A percentile compares a stretch with the other conserved stretches of the same genome.
Evolutionary conservation across 2,329 filamentous ascomycete species (phyloP).

Genomic region (Coniochaeta sp.): DNA sequence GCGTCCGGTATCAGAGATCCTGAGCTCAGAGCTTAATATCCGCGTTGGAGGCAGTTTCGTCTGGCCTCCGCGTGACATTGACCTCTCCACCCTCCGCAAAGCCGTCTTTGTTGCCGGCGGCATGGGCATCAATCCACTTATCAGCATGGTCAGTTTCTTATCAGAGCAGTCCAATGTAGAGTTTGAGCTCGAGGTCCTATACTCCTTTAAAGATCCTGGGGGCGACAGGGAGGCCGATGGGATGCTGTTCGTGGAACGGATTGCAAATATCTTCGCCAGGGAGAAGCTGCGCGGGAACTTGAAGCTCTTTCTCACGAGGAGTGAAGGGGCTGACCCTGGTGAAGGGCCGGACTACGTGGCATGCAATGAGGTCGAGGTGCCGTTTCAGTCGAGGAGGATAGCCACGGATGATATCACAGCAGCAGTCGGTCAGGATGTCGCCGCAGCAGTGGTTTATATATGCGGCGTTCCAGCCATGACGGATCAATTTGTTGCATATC

Average conservation of each 20-base stretch:
- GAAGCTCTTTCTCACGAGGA: slow-evolving; percentile 38
- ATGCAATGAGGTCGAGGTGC: slow-evolving; percentile 15
- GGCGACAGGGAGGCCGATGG: slow-evolving; percentile 17
- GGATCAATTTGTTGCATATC: slow-evolving; percentile 50
- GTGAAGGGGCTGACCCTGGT: slow-evolving; percentile 12
- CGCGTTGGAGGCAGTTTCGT: slow-evolving; percentile 76
- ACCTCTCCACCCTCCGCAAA: slow-evolving; percentile 36
- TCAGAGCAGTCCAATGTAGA: slow-evolving; percentile 26
- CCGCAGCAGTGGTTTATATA: slow-evolving; percentile 50
- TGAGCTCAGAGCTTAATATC: slow-evolving; percentile 52
- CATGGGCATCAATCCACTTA: slow-evolving; percentile 73
- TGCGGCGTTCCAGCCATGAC: slow-evolving; percentile 65
- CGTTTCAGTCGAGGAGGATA: slow-evolving; percentile 32
- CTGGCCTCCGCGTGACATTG: slow-evolving; percentile 56
- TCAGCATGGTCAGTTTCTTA: slow-evolving; percentile 63
- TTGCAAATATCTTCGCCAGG: slow-evolving; percentile 31
- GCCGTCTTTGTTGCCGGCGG: slow-evolving; percentile 74
- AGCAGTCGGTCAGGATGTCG: slow-evolving; percentile 27
- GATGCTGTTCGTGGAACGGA: slow-evolving; percentile 44
- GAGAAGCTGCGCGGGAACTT: slow-evolving; percentile 31
- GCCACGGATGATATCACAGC: slow-evolving; percentile 29
- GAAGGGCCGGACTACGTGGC: slow-evolving; percentile 7
- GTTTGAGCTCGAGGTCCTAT: slow-evolving; percentile 52
- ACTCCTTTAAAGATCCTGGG: slow-evolving; percentile 39
- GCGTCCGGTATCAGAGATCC: slow-evolving; percentile 35